Conservation (phyloP, 176 grass and related monocot genomes). For the Guadua angustifolia region DNA sequence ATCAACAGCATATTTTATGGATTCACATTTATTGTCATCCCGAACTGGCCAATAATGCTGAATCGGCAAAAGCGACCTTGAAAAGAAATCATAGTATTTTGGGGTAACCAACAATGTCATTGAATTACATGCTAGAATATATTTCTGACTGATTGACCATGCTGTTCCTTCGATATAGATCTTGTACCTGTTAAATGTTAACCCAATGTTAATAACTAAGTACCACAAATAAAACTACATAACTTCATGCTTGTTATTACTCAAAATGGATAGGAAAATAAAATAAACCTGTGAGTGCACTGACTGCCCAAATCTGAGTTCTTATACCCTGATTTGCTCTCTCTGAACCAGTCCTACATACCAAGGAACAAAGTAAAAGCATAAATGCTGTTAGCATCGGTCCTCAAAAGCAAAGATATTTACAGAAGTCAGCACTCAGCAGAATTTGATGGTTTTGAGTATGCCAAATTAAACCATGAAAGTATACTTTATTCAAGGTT, state of each 20-base stretch:
- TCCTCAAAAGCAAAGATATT: background rate
- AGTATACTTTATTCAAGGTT: slow-evolving; percentile 6
- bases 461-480: background rate
- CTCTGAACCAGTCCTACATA: slow-evolving; percentile 83
- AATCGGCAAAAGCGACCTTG: slow-evolving; percentile 72
- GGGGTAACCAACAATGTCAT: slow-evolving; percentile 72
- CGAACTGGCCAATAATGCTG: slow-evolving; percentile 88
- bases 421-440: background rate
- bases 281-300: slow-evolving; percentile 68
- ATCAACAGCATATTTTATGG: slow-evolving; percentile 86
- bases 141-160: slow-evolving; percentile 96
- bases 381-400: background rate
- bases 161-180: slow-evolving; percentile 90
- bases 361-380: slow-evolving; percentile 4
- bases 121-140: slow-evolving; percentile 93
- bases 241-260: slow-evolving; percentile 18
- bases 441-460: background rate
- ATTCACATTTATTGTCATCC: slow-evolving; percentile 67
- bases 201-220: slow-evolving; percentile 31
- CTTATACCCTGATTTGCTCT: slow-evolving; percentile 66
- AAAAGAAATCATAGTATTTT: slow-evolving; percentile 89
- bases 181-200: slow-evolving; percentile 59
- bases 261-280: background rate
- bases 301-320: slow-evolving; percentile 72
- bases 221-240: background rate